Percentiles rank a stretch among this genome's conserved stretches.
These are phyloP conservation scores for Maudiozyma serrabonitensis DNA, from an alignment of 805 yeast genomes.

Conservation along the genomic window DNA sequence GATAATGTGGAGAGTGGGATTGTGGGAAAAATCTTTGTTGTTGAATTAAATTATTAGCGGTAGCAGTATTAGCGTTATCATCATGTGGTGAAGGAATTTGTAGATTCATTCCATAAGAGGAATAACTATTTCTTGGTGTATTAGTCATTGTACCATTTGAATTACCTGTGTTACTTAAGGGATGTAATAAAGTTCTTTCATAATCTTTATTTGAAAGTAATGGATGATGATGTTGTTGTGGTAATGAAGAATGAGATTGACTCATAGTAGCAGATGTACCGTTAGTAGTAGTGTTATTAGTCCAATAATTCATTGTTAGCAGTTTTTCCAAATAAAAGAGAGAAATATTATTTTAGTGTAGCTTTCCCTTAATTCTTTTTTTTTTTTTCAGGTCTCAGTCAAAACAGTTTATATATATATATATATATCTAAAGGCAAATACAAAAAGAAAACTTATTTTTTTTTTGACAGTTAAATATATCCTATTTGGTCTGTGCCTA, in stretches of 20 bases:
- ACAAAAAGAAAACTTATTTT: too few species aligned
- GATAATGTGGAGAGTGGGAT: slow-evolving; percentile 4
- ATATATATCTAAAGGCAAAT: too few species aligned
- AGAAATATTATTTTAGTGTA: neutral
- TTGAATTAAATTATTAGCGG: neutral
- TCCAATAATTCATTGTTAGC: slow-evolving; percentile 1
- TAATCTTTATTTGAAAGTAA: neutral
- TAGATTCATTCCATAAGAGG: neutral
- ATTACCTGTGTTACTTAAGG: neutral
- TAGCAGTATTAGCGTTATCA: slow-evolving; percentile 1
- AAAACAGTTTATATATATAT: neutral
- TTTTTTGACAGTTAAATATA: too few species aligned
- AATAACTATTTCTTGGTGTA: neutral
- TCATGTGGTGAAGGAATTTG: slow-evolving; percentile 7
- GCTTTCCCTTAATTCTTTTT: neutral
- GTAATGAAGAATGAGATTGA: neutral
- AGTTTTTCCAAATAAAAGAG: too few species aligned
- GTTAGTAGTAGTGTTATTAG: neutral
- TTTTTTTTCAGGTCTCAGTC: neutral
- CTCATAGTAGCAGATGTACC: neutral
- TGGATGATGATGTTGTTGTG: slow-evolving; percentile 1
- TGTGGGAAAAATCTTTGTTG: neutral
- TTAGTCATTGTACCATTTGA: neutral
- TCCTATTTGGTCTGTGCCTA: too few species aligned
- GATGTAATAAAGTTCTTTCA: slow-evolving; percentile 1